Percentiles rank a stretch among this genome's conserved stretches.
Evolutionary conservation across 2,329 filamentous ascomycete species (phyloP).

Genomic region (Pseudogymnoascus sp.): DNA sequence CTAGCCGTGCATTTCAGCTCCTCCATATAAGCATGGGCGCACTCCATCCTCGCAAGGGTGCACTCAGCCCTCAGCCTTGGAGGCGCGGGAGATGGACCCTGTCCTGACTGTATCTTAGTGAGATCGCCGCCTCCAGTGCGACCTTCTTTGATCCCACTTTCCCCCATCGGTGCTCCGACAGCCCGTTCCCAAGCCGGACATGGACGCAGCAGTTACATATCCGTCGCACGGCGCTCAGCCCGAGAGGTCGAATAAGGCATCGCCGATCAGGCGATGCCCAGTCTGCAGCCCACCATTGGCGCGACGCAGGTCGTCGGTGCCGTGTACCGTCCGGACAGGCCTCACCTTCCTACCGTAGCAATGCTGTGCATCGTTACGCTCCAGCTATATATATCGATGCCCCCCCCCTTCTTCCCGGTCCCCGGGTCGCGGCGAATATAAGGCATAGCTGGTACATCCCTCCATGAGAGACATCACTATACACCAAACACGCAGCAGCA

Average conservation of each 20-base stretch:
- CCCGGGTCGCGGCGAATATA: neutral
- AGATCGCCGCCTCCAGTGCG: neutral
- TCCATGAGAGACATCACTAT: neutral
- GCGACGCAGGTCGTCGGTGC: neutral
- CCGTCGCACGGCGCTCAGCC: neutral
- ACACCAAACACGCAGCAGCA: neutral
- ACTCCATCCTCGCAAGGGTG: neutral
- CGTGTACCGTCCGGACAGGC: neutral
- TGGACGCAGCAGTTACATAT: neutral
- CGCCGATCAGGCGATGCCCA: conserved; percentile 1
- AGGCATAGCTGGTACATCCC: neutral
- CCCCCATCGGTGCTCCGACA: neutral
- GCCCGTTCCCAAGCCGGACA: neutral
- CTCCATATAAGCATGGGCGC: neutral
- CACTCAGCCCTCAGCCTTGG: neutral
- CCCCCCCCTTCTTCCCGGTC: neutral
- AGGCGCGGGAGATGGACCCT: neutral
- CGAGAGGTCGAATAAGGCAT: neutral
- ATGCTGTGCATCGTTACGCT: neutral
- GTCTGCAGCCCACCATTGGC: neutral
- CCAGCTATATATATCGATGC: conserved; percentile 3
- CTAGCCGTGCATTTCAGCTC: neutral
- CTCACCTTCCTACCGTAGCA: neutral
- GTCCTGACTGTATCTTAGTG: neutral
- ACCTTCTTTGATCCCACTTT: neutral